Evolutionary conservation across 2,329 filamentous ascomycete genomes (phyloP).

Genomic region (Colletotrichum sp.): DNA sequence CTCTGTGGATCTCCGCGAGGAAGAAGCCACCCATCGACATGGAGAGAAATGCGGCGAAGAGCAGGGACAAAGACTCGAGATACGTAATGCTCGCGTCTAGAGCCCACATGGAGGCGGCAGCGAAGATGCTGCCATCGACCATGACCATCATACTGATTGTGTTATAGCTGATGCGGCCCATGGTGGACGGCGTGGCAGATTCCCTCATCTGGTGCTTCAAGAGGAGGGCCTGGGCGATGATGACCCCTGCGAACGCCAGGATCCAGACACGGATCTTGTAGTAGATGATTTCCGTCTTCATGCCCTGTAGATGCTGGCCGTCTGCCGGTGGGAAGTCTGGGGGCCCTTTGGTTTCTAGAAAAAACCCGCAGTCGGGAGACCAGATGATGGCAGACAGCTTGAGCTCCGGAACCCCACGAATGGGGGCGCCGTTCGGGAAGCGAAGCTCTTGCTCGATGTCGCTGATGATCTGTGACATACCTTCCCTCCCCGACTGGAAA

Average conservation of each 20-base stretch:
- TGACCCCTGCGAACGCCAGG: constrained; percentile 58
- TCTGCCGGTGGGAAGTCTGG: constrained; percentile 57
- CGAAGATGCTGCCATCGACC: constrained; percentile 65
- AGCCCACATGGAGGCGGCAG: constrained; percentile 59
- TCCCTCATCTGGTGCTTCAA: constrained; percentile 70
- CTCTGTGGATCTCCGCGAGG: constrained; percentile 62
- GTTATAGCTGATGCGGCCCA: constrained; percentile 69
- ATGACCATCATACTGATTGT: constrained; percentile 67
- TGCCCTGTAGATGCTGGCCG: constrained; percentile 60
- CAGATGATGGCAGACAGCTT: constrained; percentile 68
- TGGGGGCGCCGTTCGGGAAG: constrained; percentile 63
- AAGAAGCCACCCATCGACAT: constrained; percentile 64
- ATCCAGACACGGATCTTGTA: constrained; percentile 64
- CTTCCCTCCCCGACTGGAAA: constrained; percentile 35
- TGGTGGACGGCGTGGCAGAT: constrained; percentile 69
- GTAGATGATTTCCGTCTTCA: constrained; percentile 66
- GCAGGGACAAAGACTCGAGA: constrained; percentile 60
- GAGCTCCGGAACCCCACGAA: constrained; percentile 58
- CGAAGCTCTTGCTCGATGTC: constrained; percentile 68
- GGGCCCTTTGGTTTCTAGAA: constrained; percentile 68
- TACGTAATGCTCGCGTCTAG: constrained; percentile 61
- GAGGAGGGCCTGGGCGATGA: constrained; percentile 65
- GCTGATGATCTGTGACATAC: constrained; percentile 45
- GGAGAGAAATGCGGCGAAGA: constrained; percentile 56
- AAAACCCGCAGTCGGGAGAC: constrained; percentile 72